phyloP scores from a whole-genome alignment of 768 basidiomycete species.

The Chalciporus sphaerocephalus region DNA sequence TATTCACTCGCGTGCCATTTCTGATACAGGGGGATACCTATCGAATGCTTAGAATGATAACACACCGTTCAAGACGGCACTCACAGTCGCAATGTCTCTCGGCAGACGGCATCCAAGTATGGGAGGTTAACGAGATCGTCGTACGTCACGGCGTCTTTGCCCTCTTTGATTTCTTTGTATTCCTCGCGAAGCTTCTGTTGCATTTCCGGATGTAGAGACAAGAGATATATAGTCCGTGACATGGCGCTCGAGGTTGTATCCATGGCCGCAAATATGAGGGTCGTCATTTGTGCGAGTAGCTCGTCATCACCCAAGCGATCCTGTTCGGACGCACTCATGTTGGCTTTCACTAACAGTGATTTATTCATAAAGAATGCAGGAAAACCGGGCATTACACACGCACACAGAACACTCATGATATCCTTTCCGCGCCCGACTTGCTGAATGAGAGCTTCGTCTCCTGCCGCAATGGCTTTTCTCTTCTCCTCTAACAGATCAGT shows the following conservation, averaged over 20 bases:
- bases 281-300: constrained; percentile 23
- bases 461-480: constrained; percentile 26
- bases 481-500: constrained; percentile 38
- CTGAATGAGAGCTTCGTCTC: constrained; percentile 24
- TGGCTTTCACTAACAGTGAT: no score
- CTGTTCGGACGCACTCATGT: constrained; percentile 25
- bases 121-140: background rate
- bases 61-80: no score
- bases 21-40: background rate
- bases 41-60: no score
- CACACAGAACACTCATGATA: constrained; percentile 47
- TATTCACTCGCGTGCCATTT: background rate
- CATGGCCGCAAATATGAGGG: constrained; percentile 47
- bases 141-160: background rate
- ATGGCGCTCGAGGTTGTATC: constrained; percentile 43
- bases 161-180: background rate
- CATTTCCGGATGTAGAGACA: no score
- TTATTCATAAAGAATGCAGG: constrained; percentile 8
- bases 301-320: no score
- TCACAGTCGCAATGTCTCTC: background rate
- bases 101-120: background rate
- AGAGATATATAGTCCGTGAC: constrained; percentile 38
- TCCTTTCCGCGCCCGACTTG: constrained; percentile 21
- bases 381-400: background rate
- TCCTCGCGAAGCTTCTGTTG: background rate